Percentiles rank a stretch among this genome's conserved stretches.
Conservation (phyloP, 768 basidiomycete species). For the Clavulina sp. region DNA sequence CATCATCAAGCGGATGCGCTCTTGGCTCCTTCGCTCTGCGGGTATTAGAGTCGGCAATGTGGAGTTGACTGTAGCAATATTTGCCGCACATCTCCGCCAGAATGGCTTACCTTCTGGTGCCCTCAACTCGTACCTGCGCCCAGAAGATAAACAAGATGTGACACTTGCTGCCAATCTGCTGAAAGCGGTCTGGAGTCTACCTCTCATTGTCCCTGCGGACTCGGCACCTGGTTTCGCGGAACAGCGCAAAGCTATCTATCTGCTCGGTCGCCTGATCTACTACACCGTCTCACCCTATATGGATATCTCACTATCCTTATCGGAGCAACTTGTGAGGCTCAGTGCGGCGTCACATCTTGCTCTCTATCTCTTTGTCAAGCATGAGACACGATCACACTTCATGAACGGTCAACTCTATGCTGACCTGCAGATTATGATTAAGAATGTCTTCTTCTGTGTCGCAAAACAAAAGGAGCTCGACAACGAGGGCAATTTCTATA, state of each 20-base stretch:
- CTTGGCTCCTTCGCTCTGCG: constrained; percentile 15
- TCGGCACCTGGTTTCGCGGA: constrained; percentile 11
- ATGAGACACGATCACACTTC: constrained; percentile 11
- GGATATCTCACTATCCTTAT: constrained; percentile 16
- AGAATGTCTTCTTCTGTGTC: constrained; percentile 24
- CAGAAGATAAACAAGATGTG: constrained; percentile 22
- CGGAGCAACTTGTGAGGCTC: constrained; percentile 21
- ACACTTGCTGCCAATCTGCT: constrained; percentile 16
- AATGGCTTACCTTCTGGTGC: constrained; percentile 3
- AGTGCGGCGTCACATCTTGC: constrained; percentile 21
- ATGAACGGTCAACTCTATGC: constrained; percentile 17
- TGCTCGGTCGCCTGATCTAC: constrained; percentile 13
- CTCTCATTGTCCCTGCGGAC: neutral
- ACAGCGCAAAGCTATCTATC: constrained; percentile 14
- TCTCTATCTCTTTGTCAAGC: constrained; percentile 11
- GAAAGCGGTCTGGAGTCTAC: constrained; percentile 16
- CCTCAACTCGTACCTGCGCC: constrained; percentile 14
- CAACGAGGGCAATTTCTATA: constrained; percentile 19
- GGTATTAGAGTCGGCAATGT: constrained; percentile 16
- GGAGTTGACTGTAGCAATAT: constrained; percentile 14
- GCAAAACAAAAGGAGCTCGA: constrained; percentile 22
- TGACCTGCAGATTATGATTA: constrained; percentile 24
- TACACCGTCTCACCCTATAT: constrained; percentile 20
- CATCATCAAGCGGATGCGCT: constrained; percentile 20
- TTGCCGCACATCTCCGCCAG: constrained; percentile 15